Evolutionary conservation across 495 filamentous ascomycete genomes (phyloP).

Genomic region (Oidiodendron maius): DNA sequence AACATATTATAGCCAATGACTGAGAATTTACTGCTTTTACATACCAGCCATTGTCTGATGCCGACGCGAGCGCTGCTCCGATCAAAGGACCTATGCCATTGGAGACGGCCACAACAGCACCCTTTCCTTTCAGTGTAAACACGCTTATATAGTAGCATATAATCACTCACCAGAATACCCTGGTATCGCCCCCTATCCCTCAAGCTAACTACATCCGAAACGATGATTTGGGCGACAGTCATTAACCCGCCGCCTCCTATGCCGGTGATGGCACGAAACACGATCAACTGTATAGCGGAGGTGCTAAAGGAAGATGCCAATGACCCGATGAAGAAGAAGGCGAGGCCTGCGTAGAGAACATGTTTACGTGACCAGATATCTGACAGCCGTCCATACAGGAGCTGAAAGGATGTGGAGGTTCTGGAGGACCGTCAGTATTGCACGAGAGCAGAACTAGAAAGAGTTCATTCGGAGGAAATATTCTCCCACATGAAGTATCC

Average conservation of each 20-base stretch:
- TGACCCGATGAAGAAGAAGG: constrained; percentile 49
- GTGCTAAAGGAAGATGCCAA: constrained; percentile 46
- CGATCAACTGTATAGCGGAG: constrained; percentile 44
- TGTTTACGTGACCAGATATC: constrained; percentile 54
- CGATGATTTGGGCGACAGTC: constrained; percentile 47
- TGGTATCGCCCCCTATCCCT: constrained; percentile 53
- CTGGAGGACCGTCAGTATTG: constrained; percentile 6
- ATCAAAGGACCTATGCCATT: constrained; percentile 51
- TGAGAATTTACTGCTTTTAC: not conserved
- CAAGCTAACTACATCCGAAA: constrained; percentile 50
- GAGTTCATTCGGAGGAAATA: not conserved
- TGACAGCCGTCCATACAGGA: constrained; percentile 48
- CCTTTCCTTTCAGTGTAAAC: constrained; percentile 18
- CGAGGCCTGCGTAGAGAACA: constrained; percentile 43
- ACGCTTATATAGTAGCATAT: not conserved
- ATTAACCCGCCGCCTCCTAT: constrained; percentile 52
- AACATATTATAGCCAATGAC: constrained; percentile 6
- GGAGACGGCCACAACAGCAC: constrained; percentile 45
- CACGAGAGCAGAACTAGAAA: not conserved
- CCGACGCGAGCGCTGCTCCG: constrained; percentile 40
- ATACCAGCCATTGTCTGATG: constrained; percentile 20
- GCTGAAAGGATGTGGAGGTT: constrained; percentile 52
- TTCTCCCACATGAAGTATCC: constrained; percentile 45
- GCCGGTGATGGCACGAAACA: constrained; percentile 49
- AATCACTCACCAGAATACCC: constrained; percentile 40